Conservation (phyloP, 1,284 basidiomycete genomes). For the Heterobasidion parviporum region DNA sequence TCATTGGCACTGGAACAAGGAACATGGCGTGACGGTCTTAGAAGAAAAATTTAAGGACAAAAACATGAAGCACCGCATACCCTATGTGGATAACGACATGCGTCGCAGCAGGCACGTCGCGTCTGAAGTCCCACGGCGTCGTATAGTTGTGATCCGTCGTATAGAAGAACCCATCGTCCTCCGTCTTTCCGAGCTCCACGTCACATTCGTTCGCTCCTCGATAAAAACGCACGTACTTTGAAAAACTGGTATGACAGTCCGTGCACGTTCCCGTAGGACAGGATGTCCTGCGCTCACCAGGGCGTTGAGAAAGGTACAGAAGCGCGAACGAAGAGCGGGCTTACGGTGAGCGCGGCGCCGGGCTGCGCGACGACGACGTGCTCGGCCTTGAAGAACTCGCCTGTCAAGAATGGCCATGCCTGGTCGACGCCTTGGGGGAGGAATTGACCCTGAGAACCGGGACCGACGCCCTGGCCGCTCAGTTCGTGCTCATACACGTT, state of each 20-base stretch:
- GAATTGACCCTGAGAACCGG: constrained; percentile 37
- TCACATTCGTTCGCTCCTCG: no score
- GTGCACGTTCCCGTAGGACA: constrained; percentile 48
- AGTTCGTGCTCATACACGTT: not conserved
- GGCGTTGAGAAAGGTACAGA: not conserved
- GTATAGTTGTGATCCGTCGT: constrained; percentile 51
- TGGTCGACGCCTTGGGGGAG: constrained; percentile 44
- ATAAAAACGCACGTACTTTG: constrained; percentile 14
- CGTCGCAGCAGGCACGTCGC: constrained; percentile 37
- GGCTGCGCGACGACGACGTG: constrained; percentile 44
- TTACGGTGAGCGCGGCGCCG: constrained; percentile 39
- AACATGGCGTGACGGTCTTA: not conserved
- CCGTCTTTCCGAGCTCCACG: constrained; percentile 27
- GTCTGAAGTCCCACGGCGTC: constrained; percentile 46
- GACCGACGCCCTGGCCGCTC: not conserved
- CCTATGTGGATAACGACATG: constrained; percentile 51
- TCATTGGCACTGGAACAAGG: constrained; percentile 30
- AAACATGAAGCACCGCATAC: constrained; percentile 17
- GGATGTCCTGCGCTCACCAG: constrained; percentile 32
- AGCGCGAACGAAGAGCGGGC: not conserved
- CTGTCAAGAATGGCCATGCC: constrained; percentile 49
- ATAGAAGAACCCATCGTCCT: constrained; percentile 47
- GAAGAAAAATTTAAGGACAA: not conserved
- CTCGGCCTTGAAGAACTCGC: constrained; percentile 46
- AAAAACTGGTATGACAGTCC: constrained; percentile 48